Evolutionary conservation across 2,329 filamentous ascomycete genomes (phyloP), one percentile per base, ranked within the genome.

Genomic region (Pezicula neosporulosa): DNA sequence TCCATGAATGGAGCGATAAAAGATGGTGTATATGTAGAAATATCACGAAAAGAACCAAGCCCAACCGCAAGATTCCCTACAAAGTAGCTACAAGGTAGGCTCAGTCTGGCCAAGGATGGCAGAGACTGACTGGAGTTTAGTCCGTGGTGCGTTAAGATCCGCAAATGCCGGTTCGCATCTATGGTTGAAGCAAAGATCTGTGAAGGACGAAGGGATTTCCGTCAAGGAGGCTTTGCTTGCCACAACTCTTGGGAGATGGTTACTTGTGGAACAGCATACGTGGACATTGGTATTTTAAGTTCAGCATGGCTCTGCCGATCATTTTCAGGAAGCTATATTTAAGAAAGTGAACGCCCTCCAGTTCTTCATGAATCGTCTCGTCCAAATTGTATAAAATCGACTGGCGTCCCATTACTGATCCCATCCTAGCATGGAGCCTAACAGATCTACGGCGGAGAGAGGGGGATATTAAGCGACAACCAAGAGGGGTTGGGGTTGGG

Each of bases 1-100:
- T 39, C 55, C 55, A 21, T 49, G 41, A 43, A 51, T 36, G 43
- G 28, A 50, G 12, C 7, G 30, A 33, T 33, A 13, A 33, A 12
- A 33, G 9, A 24, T 42, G 18, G 16, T 7, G 39, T 18, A 42
- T 24, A 16, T 2, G 39, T 42, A 18, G 15, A 16, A 4, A 15
- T 16, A 16, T 9, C n/a, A 41, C 15, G 12, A 38, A 21, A 41
- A 41, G 10, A 45, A 33, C 12, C n/a, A 16, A 21, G 7, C 16
- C 18, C 3, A 6, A 16, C 18, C 7, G 38, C 8, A 42, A 42
- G 16, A 19, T 16, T 42, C 21, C n/a, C 16, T 18, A 42, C 13
- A 42, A 42, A 18, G 16, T 8, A 33, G 6, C 16, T 18, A 42
- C 13, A 42, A 42, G 39, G 16, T 8, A 33, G 6, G 12, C 30